These are phyloP conservation scores for Apiospora phragmitis DNA, from an alignment of 2,329 filamentous ascomycete species.

Conservation along the genomic window DNA sequence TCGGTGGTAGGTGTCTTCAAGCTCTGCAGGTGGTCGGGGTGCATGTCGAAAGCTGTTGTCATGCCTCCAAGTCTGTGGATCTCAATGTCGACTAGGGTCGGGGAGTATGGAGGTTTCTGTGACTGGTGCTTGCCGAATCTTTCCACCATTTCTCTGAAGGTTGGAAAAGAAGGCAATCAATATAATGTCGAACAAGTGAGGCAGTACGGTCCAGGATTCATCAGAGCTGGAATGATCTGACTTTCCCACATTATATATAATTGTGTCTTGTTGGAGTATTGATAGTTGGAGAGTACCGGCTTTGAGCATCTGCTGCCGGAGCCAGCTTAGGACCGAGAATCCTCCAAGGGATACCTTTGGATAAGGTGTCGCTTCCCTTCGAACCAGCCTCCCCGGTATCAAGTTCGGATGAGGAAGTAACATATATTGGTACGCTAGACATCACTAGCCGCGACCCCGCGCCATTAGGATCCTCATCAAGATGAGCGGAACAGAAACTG, in stretches of 20 bases:
- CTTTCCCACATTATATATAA: too few species aligned
- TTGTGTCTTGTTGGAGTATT: neutral
- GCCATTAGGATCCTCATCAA: too few species aligned
- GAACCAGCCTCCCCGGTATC: too few species aligned
- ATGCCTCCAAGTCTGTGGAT: neutral
- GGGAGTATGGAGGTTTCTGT: neutral
- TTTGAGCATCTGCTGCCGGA: neutral
- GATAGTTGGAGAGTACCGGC: neutral
- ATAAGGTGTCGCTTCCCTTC: too few species aligned
- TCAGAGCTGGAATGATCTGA: neutral
- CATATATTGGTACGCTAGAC: too few species aligned
- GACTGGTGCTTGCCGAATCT: neutral
- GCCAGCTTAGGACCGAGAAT: neutral
- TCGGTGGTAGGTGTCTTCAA: neutral
- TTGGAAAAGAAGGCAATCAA: neutral
- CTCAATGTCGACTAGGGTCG: neutral
- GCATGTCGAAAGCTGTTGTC: slow-evolving; percentile 4
- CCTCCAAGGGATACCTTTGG: too few species aligned
- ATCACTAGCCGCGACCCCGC: too few species aligned
- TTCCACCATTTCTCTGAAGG: neutral
- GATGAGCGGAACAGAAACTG: too few species aligned
- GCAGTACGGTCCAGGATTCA: neutral
- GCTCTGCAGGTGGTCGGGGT: neutral
- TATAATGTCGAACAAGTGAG: neutral
- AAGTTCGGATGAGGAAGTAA: too few species aligned